Base-by-base conservation (phyloP, 176 grass and related monocot species). In the Alopecurus myosuroides region DNA sequence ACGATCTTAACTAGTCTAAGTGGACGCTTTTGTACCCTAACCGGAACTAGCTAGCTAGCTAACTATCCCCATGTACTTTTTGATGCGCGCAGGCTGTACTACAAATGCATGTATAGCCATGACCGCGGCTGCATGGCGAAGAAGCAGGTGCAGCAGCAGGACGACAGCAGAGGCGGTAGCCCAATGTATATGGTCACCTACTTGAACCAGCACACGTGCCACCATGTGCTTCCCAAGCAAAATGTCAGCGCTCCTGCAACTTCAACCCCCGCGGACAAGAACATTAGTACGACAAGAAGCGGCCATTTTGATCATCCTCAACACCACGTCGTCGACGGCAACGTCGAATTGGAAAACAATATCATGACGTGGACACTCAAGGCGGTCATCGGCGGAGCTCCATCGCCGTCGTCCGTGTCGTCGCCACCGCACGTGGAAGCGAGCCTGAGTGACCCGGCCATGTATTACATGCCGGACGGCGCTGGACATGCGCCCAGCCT, bases 201-300 rank as follows among this genome's bases (percentile, higher is more conserved):
- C 90, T n/a, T 82, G 40, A 74, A 85, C 78, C 28, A 82, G n/a
- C 90, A 92, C 86, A 79, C 78, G 4, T 92, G 89, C 86, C 85
- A 44, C 3, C 42, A 63, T 49, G 42, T 45, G n/a, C 23, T 15
- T 4, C 30, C 23, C 72, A 26, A 0, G 20, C 29, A 45, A 46
- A 22, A 41, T 46, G 28, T 40, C 1, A 45, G 62, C 3, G 15
- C 30, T 30, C 25, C 58, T 15, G 12, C 26, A 62, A 30, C 58
- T 62, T 30, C 4, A 62, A 15, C 58, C 23, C 11, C 26, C 5
- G 30, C 8, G 19, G 7, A 35, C 17, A 20, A 66, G 14, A 35
- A 22, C 52, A 18, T 22, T 12, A 31, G 11, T 1, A 2, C 5
- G 2, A 5, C 36, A 18, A 40, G 46, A 34, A 66, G 63, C 30